Base-by-base conservation (phyloP, 495 filamentous ascomycete species). In the Filosporella fistucella region DNA sequence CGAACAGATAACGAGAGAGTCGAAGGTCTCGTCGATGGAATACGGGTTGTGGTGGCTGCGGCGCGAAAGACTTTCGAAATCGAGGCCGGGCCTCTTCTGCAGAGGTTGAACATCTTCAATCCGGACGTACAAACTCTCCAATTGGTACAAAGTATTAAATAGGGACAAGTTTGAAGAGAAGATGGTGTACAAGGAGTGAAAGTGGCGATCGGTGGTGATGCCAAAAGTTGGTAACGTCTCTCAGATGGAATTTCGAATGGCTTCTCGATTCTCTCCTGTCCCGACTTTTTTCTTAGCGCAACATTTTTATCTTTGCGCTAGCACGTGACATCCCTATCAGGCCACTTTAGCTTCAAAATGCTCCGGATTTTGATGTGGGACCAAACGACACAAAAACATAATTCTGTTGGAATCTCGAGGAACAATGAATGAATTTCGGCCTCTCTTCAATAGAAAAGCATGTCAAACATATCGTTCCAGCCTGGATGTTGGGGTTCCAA, bases 41-140 rank as follows among this genome's bases (percentile, higher is more conserved):
- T 45, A 24, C 47, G 45, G 46, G 38, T 16, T 20, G 47, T 45
- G 14, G 56, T 30, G 35, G 52, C 14, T 18, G 34, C 43, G 8
- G 45, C 25, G 22, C 47, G 42, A 22, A 54, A 18, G 36, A 46
- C 39, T 42, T 33, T 41, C 3, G 47, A 57, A 33, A 61, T 51
- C 26, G 51, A 61, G 51, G 54, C 54, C n/a, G 49, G 43, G 36
- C 57, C 57, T 50, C 58, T 49, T 47, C 45, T 57, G 34, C 47
- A 57, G 42, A 34, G 25, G 44, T 45, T 49, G 26, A 53, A 55
- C 58, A 61, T 61, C 38, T 17, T 54, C 16, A 42, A 49, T 23
- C 14, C 22, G 11, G 17, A 22, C 32, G 9, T 25, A 16, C 1
- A 35, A 32, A 22, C 39, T 6, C 21, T n/a, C 18, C 4, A 39